Evolutionary conservation across 2,329 filamentous ascomycete genomes (phyloP), one percentile per base, ranked within the genome.

Genomic region (Penicillium aurantiogriseum): DNA sequence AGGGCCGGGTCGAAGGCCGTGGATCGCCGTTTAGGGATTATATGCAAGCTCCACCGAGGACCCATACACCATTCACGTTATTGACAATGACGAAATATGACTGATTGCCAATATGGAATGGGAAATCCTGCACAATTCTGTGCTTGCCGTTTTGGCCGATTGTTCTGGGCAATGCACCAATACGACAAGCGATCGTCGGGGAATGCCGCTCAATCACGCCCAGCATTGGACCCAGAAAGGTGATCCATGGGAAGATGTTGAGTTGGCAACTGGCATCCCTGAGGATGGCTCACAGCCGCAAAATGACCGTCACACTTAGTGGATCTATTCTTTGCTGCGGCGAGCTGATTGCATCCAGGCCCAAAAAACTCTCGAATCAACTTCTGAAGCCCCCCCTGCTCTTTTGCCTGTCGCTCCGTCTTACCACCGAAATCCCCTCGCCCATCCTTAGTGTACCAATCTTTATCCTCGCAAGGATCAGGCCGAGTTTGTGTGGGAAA

Each of bases 221-320:
- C 50, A 46, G 56, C 61, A 44, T 59, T 59, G 59, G 49, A 55
- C 44, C 54, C 43, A 54, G 62, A 57, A 60, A 58, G 56, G 49
- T 63, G 59, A 70, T 64, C 63, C 65, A 68, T 67, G 63, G 49
- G 58, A 59, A 59, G 45, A 61, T 63, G 58, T 66, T 64, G 62
- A 65, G 67, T 69, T 71, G 67, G 69, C 71, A 69, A 64, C 70
- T 66, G 62, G 58, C 61, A 65, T 55, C 61, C 61, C 54, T 63
- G 59, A 58, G 52, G 44, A 51, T 57, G 58, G 63, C 59, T 59
- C 63, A 62, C 57, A 63, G 60, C 63, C 61, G 60, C 62, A 60
- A 59, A 46, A 49, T 58, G 55, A 54, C 57, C 58, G 55, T 60
- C 58, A 54, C 57, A 54, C 59, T 51, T 36, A 44, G 64, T 55